Percentiles rank a stretch among this genome's conserved stretches.
phyloP scores from a whole-genome alignment of 2,329 filamentous ascomycete species.

The Fusarium sulawesiense region DNA sequence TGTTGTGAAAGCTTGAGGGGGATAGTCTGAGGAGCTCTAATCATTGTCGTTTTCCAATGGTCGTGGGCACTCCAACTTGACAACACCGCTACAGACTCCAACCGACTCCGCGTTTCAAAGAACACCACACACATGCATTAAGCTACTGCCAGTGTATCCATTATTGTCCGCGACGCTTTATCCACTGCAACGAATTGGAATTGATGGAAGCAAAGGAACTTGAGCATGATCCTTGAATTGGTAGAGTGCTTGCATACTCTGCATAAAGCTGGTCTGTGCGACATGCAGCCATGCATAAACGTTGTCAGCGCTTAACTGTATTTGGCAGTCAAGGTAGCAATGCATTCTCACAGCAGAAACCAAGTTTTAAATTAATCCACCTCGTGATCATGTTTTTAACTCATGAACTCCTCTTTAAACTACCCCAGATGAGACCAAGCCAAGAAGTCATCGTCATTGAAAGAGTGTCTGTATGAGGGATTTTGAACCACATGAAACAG shows the following conservation, averaged over 20 bases:
- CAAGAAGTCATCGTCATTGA: conserved; percentile 2
- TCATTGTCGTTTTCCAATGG: no score
- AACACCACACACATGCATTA: not conserved
- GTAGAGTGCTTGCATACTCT: conserved; percentile 8
- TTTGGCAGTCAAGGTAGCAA: conserved; percentile 1
- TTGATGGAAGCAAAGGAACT: not conserved
- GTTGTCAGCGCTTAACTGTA: not conserved
- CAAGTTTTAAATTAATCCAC: not conserved
- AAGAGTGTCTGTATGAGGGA: not conserved
- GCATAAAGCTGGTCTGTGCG: conserved; percentile 7
- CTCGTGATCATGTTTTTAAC: not conserved
- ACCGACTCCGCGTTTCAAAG: not conserved
- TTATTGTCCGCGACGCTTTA: not conserved
- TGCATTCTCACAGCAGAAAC: not conserved
- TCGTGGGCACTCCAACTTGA: not conserved
- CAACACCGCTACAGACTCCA: not conserved
- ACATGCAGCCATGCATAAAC: not conserved
- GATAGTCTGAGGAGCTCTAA: no score
- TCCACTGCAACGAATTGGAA: not conserved
- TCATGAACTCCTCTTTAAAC: not conserved
- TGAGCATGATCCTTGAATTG: not conserved
- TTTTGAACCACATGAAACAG: not conserved
- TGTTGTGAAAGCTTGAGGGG: no score
- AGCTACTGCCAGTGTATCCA: conserved; percentile 2
- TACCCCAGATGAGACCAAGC: not conserved